Percentiles rank a stretch among this genome's conserved stretches.
phyloP scores from a whole-genome alignment of 768 basidiomycete species.

The Naematelia encephala region DNA sequence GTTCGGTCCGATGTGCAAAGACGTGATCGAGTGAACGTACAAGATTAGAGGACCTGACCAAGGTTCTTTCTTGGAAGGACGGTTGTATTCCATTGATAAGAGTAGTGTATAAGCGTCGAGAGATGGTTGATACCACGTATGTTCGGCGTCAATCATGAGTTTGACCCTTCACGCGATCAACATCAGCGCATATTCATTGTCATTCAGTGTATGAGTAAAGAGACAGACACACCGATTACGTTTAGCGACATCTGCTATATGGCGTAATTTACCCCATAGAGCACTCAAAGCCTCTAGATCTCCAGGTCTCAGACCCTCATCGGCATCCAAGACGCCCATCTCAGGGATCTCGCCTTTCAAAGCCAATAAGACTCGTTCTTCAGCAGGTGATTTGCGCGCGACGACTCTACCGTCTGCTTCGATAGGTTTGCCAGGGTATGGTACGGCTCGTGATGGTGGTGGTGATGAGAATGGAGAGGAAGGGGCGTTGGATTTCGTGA shows the following conservation, averaged over 20 bases:
- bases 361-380: constrained; percentile 17
- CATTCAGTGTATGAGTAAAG: neutral
- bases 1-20: constrained; percentile 9
- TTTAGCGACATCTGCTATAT: constrained; percentile 65
- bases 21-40: constrained; percentile 17
- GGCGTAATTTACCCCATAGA: constrained; percentile 62
- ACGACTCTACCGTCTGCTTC: constrained; percentile 55
- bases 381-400: constrained; percentile 56
- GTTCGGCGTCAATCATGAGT: constrained; percentile 80
- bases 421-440: constrained; percentile 34
- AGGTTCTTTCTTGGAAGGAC: constrained; percentile 13
- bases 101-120: constrained; percentile 74
- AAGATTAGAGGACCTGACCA: constrained; percentile 38
- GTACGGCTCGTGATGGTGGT: constrained; percentile 53
- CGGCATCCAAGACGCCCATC: constrained; percentile 38
- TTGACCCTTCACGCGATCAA: constrained; percentile 57
- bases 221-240: constrained; percentile 46
- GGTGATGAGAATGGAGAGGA: constrained; percentile 24
- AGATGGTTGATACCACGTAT: constrained; percentile 65
- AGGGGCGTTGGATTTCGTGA: constrained; percentile 27
- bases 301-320: constrained; percentile 55
- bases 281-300: constrained; percentile 64
- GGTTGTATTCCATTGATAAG: constrained; percentile 76
- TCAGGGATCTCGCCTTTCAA: constrained; percentile 30
- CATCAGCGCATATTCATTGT: neutral